Evolutionary conservation across 306 rosid species (phyloP), one percentile per base, ranked within the genome.

Genomic region (Malus fusca): DNA sequence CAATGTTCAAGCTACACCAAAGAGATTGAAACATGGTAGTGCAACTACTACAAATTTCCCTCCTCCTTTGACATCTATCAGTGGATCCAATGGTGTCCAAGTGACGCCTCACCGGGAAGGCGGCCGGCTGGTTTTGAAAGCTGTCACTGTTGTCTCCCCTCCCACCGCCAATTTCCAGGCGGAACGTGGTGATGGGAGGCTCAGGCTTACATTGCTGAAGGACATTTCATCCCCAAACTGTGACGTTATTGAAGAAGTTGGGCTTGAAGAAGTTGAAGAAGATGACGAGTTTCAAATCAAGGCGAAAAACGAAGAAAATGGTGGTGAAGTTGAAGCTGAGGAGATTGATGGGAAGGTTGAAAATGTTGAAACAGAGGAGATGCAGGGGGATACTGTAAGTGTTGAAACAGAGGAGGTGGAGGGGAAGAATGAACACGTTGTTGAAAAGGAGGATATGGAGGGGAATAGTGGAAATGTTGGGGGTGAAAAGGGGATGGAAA

Each of bases 61-160:
- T 64, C 98, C 97, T 4, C 98, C 93, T 4, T 13, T 93, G 60
- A 78, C 82, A 19, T 86, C 98, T 1, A 81, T 85, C 11, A 82
- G 86, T n/a, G 88, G 88, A 46, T 75, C 82, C 0, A 82, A 75
- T 4, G 85, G 85, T 17, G 51, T 93, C 5, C 88, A 80, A 33
- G 85, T 93, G 43, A 84, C 76, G 88, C 86, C 91, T 71, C 90
- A 86, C 66, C 83, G 97, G 3, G 88, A 91, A 87, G 88, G 78
- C 25, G 97, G 98, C 3, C 84, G 97, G 58, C 88, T 93, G 15
- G 86, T 93, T n/a, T 63, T 93, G 81, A 82, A 84, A 79, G 98
- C 88, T 9, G 82, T 81, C 8, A 11, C 79, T 18, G 80, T 77
- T 4, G 25, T 21, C 22, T 51, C 90, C 77, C 80, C 89, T 4